Percentiles rank a stretch among this genome's conserved stretches.
Evolutionary conservation across 2,329 filamentous ascomycete species (phyloP).

Genomic region (Venturiaceae sp.): DNA sequence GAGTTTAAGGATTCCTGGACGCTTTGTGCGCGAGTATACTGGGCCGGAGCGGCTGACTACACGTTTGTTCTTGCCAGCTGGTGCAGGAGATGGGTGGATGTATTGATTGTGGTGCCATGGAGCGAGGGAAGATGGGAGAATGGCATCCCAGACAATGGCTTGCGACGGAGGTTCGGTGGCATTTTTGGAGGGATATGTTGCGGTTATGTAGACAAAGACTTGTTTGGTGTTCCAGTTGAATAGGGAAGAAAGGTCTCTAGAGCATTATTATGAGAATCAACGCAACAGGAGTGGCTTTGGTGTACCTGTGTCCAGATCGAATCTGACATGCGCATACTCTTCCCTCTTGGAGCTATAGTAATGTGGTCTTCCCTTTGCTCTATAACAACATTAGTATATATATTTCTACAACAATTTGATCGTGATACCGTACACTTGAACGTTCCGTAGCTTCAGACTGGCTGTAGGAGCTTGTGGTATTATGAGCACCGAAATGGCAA

Average conservation of each 20-base stretch:
- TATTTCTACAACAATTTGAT: background rate
- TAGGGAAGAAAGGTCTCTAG: slow-evolving; percentile 68
- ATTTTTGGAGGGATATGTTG: slow-evolving; percentile 49
- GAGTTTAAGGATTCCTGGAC: slow-evolving; percentile 63
- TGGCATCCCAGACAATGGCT: slow-evolving; percentile 91
- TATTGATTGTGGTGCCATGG: slow-evolving; percentile 41
- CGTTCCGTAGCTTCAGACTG: slow-evolving; percentile 57
- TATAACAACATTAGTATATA: slow-evolving; percentile 24
- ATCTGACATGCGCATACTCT: slow-evolving; percentile 91
- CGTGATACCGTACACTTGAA: slow-evolving; percentile 65
- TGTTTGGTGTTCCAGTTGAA: slow-evolving; percentile 99
- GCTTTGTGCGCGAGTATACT: slow-evolving; percentile 17
- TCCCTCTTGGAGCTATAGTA: slow-evolving; percentile 91
- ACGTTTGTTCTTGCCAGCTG: slow-evolving; percentile 53
- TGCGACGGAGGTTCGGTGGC: slow-evolving; percentile 37
- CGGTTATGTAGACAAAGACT: slow-evolving; percentile 91
- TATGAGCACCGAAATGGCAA: slow-evolving; percentile 71
- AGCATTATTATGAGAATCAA: background rate
- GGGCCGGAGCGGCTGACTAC: slow-evolving; percentile 1
- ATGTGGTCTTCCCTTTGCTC: slow-evolving; percentile 83
- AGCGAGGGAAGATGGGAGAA: slow-evolving; percentile 68
- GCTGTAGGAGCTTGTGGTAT: slow-evolving; percentile 58
- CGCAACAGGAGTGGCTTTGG: background rate
- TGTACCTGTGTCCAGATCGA: slow-evolving; percentile 72
- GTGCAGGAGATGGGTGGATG: slow-evolving; percentile 43